A percentile compares a stretch with the other conserved stretches of the same genome.
phyloP scores from a whole-genome alignment of 106 monocot genomes.

The Dendrobium huoshanense region DNA sequence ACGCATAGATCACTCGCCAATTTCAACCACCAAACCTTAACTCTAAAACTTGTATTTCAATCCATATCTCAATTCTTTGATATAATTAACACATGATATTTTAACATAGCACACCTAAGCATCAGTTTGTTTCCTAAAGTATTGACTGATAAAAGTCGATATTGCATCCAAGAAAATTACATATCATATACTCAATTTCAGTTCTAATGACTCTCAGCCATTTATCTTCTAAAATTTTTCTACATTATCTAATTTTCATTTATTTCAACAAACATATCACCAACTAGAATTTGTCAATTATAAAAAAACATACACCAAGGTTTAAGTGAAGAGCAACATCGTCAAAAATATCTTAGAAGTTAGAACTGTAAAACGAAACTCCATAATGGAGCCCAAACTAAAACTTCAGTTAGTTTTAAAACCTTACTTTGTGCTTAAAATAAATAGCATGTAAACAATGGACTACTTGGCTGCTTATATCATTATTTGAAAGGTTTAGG shows the following conservation, averaged over 20 bases:
- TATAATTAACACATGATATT: no score
- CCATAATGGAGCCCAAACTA: neutral
- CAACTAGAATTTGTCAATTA: neutral
- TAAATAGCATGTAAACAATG: neutral
- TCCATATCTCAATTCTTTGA: no score
- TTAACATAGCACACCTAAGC: no score
- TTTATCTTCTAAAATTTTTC: neutral
- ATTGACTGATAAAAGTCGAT: no score
- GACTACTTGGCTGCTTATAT: neutral
- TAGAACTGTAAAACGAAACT: neutral
- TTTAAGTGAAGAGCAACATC: neutral
- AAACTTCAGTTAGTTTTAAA: conserved; percentile 4
- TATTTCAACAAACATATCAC: neutral
- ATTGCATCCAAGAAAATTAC: no score
- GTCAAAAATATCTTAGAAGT: neutral
- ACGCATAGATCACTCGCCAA: no score
- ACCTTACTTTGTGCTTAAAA: neutral
- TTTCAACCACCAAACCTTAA: no score
- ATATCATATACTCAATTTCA: no score
- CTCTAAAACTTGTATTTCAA: no score
- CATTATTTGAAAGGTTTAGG: neutral
- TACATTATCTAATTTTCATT: neutral
- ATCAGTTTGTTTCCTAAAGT: no score
- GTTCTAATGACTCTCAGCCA: neutral
- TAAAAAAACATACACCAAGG: neutral